Percentiles rank a stretch among this genome's conserved stretches.
Conservation (phyloP, 2,329 filamentous ascomycete genomes). For the Cladosporium sp. region DNA sequence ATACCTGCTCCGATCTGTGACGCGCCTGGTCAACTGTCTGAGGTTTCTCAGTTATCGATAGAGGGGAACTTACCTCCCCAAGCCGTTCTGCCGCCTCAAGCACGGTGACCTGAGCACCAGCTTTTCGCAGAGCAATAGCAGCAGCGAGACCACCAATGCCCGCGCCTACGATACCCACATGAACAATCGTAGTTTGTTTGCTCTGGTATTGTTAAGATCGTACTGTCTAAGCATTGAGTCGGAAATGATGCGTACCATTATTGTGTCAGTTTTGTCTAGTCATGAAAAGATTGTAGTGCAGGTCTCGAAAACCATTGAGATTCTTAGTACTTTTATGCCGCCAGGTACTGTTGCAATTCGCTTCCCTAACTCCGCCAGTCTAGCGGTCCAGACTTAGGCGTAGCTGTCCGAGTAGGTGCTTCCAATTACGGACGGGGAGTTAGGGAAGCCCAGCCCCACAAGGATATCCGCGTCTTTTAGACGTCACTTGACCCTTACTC, state of each 20-base stretch:
- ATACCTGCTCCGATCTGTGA: constrained; percentile 27
- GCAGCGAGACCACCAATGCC: constrained; percentile 38
- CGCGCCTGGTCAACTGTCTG: background rate
- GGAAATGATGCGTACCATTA: background rate
- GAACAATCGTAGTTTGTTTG: background rate
- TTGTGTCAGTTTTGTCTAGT: background rate
- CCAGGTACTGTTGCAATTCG: background rate
- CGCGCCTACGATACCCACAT: constrained; percentile 29
- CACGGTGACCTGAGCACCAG: constrained; percentile 34
- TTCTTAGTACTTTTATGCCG: background rate
- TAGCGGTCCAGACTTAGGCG: no score
- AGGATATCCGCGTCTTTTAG: no score
- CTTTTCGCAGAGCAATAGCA: constrained; percentile 34
- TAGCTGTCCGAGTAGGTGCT: background rate
- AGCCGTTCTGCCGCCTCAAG: constrained; percentile 36
- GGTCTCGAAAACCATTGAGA: background rate
- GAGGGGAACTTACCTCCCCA: constrained; percentile 20
- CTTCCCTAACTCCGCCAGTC: no score
- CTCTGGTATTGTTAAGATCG: background rate
- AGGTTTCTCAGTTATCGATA: background rate
- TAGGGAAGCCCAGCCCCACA: background rate
- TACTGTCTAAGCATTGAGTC: background rate
- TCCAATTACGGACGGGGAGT: background rate
- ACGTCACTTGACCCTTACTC: no score
- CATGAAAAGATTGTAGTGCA: background rate